Conservation (phyloP, 1,284 basidiomycete species). For the Erythrobasidium hasegawianum region DNA sequence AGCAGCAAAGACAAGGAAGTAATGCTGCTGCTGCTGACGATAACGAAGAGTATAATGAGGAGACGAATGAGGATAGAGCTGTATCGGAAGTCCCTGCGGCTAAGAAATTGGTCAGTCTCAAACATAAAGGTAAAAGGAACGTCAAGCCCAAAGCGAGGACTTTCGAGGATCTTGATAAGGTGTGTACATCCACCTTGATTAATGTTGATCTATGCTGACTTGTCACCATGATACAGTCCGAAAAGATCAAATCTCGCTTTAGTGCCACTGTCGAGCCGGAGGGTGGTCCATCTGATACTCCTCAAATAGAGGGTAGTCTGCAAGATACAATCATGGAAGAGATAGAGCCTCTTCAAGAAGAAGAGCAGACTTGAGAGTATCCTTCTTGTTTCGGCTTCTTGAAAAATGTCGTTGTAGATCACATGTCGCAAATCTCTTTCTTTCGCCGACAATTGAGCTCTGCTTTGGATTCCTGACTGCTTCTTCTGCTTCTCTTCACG, state of each 20-base stretch:
- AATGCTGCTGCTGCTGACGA: not conserved
- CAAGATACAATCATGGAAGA: too few relatives aligned
- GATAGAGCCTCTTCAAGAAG: too few relatives aligned
- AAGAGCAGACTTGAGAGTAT: too few relatives aligned
- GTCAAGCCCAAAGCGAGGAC: slow-evolving; percentile 17
- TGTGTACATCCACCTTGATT: not conserved
- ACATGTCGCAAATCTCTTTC: too few relatives aligned
- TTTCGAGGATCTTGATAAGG: slow-evolving; percentile 1
- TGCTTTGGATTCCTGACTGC: too few relatives aligned
- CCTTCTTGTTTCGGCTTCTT: too few relatives aligned
- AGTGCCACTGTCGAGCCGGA: not conserved
- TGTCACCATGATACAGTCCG: not conserved
- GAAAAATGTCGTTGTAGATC: too few relatives aligned
- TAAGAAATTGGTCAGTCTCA: slow-evolving; percentile 12
- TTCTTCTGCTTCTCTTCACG: too few relatives aligned
- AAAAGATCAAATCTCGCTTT: not conserved
- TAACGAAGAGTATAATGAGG: not conserved
- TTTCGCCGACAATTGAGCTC: too few relatives aligned
- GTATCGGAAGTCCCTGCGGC: not conserved
- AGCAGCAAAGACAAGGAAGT: not conserved
- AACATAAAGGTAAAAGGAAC: slow-evolving; percentile 7
- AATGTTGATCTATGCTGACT: not conserved
- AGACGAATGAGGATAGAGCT: slow-evolving; percentile 2
- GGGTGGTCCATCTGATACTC: not conserved
- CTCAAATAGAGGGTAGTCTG: too few relatives aligned